A percentile compares a stretch with the other conserved stretches of the same genome.
These are phyloP conservation scores for Mycena galopus DNA, from an alignment of 768 basidiomycete genomes.

Conservation along the genomic window DNA sequence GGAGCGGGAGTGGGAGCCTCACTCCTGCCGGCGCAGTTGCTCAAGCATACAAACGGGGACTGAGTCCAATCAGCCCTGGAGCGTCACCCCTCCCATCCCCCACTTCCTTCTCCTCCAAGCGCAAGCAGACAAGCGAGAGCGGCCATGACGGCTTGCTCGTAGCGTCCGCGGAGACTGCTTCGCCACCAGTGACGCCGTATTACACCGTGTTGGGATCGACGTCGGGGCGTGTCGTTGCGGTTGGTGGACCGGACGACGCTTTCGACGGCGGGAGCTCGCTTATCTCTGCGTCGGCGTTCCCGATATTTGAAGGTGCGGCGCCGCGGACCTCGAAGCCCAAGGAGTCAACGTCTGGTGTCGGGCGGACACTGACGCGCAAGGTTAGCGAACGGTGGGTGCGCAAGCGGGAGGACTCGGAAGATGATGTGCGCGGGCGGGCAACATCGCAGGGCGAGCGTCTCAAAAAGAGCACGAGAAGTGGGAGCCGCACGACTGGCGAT, in stretches of 20 bases:
- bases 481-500: slow-evolving; percentile 13
- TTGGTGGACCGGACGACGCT: slow-evolving; percentile 58
- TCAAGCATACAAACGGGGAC: slow-evolving; percentile 36
- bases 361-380: slow-evolving; percentile 35
- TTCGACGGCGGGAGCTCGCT: slow-evolving; percentile 41
- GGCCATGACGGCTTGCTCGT: slow-evolving; percentile 9
- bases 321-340: slow-evolving; percentile 21
- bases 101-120: slow-evolving; percentile 11
- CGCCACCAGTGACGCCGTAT: slow-evolving; percentile 55
- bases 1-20: slow-evolving; percentile 30
- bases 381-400: slow-evolving; percentile 35
- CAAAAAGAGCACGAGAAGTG: slow-evolving; percentile 24
- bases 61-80: slow-evolving; percentile 8
- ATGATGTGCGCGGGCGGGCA: slow-evolving; percentile 25
- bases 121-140: slow-evolving; percentile 13
- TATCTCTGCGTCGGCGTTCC: slow-evolving; percentile 34
- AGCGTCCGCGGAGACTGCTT: slow-evolving; percentile 1
- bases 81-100: slow-evolving; percentile 29
- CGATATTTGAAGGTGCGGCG: slow-evolving; percentile 33
- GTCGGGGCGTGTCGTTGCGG: slow-evolving; percentile 58
- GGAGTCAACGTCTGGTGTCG: slow-evolving; percentile 16
- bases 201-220: slow-evolving; percentile 68
- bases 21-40: slow-evolving; percentile 38
- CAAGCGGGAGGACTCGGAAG: slow-evolving; percentile 37
- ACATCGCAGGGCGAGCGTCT: slow-evolving; percentile 17